Evolutionary conservation across 2,329 filamentous ascomycete species (phyloP).

Genomic region (Fusarium gaditjirri): DNA sequence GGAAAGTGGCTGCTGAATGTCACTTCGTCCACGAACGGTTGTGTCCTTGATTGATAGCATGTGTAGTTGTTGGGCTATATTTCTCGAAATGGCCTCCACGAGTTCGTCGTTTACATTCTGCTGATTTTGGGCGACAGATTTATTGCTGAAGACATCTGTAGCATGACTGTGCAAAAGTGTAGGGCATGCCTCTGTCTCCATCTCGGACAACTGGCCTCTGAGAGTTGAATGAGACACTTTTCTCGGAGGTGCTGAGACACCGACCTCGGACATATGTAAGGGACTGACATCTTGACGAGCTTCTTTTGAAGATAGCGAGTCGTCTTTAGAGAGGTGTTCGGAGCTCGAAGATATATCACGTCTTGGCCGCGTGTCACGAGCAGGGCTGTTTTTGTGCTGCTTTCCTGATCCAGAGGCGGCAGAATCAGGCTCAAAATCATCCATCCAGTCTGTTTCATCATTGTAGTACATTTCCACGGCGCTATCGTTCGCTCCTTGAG

Average conservation of each 20-base stretch:
- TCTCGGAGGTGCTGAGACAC: background rate
- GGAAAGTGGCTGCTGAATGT: background rate
- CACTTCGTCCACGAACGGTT: background rate
- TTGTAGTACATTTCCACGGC: background rate
- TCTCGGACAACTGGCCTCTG: background rate
- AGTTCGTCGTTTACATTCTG: conserved; percentile 52
- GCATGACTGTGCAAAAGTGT: conserved; percentile 1
- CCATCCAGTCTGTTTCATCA: background rate
- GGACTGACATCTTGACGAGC: background rate
- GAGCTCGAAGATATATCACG: background rate
- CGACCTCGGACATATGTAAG: background rate
- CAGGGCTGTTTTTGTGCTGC: background rate
- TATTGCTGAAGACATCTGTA: conserved; percentile 24
- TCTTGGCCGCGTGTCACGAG: background rate
- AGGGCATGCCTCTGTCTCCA: background rate
- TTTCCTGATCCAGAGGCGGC: background rate
- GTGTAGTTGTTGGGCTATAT: conserved; percentile 57
- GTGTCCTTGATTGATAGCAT: conserved; percentile 49
- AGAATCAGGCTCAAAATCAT: background rate
- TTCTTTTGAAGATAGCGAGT: background rate
- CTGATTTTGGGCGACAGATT: conserved; percentile 43
- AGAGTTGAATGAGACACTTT: background rate
- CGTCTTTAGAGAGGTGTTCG: background rate
- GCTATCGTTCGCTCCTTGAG: background rate
- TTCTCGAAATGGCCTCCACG: conserved; percentile 58